Evolutionary conservation across 148 eudicot genomes (phyloP).

Genomic region (Vaccinium vitisidaea): DNA sequence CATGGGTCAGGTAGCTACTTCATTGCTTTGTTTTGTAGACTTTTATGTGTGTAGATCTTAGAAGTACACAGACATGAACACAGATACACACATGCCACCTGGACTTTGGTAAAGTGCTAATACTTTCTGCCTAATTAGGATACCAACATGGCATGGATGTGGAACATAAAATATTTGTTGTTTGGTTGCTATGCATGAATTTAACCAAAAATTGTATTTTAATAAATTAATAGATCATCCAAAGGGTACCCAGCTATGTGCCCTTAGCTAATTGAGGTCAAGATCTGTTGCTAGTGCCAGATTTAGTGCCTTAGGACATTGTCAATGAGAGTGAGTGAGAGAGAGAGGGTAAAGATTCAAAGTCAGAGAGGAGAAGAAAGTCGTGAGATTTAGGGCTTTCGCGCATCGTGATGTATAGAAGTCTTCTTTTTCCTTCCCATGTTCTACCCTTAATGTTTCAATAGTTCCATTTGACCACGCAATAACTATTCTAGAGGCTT

Average conservation of each 20-base stretch:
- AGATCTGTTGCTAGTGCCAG: background rate
- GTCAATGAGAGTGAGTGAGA: background rate
- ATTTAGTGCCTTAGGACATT: background rate
- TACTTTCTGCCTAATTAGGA: background rate
- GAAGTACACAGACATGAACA: background rate
- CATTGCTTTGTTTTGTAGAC: background rate
- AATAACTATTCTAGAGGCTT: too few species aligned
- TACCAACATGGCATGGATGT: background rate
- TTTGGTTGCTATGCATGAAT: background rate
- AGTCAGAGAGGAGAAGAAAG: background rate
- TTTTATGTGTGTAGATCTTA: background rate
- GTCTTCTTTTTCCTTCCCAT: background rate
- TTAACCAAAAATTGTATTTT: background rate
- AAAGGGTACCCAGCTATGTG: background rate
- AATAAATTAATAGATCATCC: background rate
- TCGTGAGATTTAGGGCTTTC: background rate
- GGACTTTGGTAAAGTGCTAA: background rate
- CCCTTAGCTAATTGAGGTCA: background rate
- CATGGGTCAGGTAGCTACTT: constrained; percentile 79
- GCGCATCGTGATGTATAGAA: background rate
- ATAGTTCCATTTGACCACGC: background rate
- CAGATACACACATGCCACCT: background rate
- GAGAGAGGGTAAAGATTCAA: background rate
- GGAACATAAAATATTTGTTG: too few species aligned
- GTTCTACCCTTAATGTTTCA: background rate